Evolutionary conservation across 306 rosid species (phyloP).

Genomic region (Pachyrhizus erosus): DNA sequence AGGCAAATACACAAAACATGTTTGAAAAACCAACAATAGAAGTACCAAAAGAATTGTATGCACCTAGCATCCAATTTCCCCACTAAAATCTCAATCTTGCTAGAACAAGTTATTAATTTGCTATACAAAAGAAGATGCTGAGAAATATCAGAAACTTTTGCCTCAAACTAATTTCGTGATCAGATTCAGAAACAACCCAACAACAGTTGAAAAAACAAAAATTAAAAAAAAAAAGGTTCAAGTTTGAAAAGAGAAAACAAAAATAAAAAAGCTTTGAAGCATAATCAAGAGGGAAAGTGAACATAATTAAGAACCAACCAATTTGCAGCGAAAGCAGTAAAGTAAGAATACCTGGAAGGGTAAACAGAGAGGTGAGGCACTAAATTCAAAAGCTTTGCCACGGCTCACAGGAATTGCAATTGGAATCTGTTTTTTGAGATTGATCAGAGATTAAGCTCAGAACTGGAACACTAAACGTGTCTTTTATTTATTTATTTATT

Average conservation of each 20-base stretch:
- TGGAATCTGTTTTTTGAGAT: background rate
- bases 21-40: no score
- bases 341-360: slow-evolving; percentile 34
- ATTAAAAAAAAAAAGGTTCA: background rate
- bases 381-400: slow-evolving; percentile 41
- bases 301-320: slow-evolving; percentile 1
- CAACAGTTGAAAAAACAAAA: slow-evolving; percentile 1
- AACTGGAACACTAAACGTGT: no score
- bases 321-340: background rate
- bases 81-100: no score
- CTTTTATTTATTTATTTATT: background rate
- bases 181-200: slow-evolving; percentile 21
- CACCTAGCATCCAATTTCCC: no score
- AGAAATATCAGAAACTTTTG: background rate
- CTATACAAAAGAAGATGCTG: background rate
- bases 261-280: slow-evolving; percentile 4
- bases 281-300: background rate
- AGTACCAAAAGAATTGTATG: no score
- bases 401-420: slow-evolving; percentile 17
- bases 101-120: no score
- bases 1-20: background rate
- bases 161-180: background rate
- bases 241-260: background rate
- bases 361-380: slow-evolving; percentile 22
- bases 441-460: background rate